These are phyloP conservation scores for Nothophaeocryptopus gaeumannii DNA, from an alignment of 2,329 filamentous ascomycete species.

Conservation along the genomic window DNA sequence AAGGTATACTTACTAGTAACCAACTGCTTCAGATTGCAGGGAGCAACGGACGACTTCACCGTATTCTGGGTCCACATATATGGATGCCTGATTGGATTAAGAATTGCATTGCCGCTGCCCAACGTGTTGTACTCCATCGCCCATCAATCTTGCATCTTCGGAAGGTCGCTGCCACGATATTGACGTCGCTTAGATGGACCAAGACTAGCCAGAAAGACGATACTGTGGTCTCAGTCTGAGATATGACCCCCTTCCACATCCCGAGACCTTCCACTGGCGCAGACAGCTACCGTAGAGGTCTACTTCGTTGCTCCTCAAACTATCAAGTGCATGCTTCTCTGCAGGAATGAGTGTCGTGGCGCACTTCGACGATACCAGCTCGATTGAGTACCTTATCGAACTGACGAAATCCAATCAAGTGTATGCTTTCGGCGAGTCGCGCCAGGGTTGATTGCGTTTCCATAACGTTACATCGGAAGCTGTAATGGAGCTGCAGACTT, in stretches of 20 bases:
- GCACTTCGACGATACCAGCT: background rate
- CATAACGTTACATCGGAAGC: background rate
- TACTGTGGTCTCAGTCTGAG: background rate
- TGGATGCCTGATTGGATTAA: background rate
- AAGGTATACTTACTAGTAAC: slow-evolving; percentile 1
- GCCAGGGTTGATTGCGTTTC: background rate
- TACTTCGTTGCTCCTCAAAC: background rate
- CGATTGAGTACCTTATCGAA: background rate
- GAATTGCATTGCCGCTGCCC: background rate
- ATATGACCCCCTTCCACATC: no score
- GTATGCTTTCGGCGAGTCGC: slow-evolving; percentile 1
- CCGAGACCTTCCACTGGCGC: no score
- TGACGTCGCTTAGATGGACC: background rate
- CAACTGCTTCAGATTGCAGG: background rate
- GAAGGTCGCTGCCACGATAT: background rate
- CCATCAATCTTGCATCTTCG: background rate
- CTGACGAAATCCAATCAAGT: background rate
- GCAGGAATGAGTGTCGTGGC: background rate
- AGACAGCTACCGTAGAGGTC: background rate
- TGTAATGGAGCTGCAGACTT: background rate
- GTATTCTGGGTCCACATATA: slow-evolving; percentile 1
- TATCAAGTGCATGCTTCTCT: background rate
- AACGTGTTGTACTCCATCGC: background rate
- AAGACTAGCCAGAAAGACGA: background rate
- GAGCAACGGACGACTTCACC: background rate